phyloP scores from a whole-genome alignment of 2,329 filamentous ascomycete species.

The Hypoxylon sp. region DNA sequence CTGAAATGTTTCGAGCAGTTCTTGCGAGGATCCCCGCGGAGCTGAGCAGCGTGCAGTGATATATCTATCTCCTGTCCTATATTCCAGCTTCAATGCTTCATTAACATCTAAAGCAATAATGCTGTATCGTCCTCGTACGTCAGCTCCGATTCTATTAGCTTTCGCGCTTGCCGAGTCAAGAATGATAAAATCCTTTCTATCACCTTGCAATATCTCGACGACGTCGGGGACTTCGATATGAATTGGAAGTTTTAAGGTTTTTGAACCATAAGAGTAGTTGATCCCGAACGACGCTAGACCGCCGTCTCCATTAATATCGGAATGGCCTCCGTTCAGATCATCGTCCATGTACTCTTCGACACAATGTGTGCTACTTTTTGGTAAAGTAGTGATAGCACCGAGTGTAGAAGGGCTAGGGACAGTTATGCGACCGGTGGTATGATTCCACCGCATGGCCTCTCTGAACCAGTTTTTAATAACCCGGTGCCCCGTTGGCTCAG shows the following conservation, averaged over 20 bases:
- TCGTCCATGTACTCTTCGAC: background rate
- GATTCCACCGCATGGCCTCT: conserved; percentile 72
- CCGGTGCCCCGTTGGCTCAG: conserved; percentile 74
- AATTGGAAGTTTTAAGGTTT: conserved; percentile 60
- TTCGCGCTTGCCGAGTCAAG: conserved; percentile 72
- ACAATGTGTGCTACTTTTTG: conserved; percentile 11
- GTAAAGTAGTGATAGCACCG: conserved; percentile 23
- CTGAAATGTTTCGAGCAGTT: conserved; percentile 50
- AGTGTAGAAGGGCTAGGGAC: conserved; percentile 8
- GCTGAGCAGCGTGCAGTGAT: conserved; percentile 53
- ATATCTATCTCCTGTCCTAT: conserved; percentile 65
- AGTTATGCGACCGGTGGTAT: conserved; percentile 25
- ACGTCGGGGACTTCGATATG: conserved; percentile 68
- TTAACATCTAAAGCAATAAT: conserved; percentile 79
- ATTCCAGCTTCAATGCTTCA: conserved; percentile 70
- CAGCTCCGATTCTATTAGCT: conserved; percentile 58
- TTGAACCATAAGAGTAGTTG: conserved; percentile 58
- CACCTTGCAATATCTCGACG: conserved; percentile 64
- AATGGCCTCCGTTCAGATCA: conserved; percentile 9
- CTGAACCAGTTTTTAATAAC: conserved; percentile 84
- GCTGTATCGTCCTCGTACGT: conserved; percentile 75
- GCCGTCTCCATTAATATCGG: conserved; percentile 46
- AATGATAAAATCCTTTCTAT: conserved; percentile 65
- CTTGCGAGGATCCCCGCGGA: conserved; percentile 28
- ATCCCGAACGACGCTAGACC: conserved; percentile 53